Evolutionary conservation across 1,284 basidiomycete species (phyloP).

Genomic region (Gomphus bonarii): DNA sequence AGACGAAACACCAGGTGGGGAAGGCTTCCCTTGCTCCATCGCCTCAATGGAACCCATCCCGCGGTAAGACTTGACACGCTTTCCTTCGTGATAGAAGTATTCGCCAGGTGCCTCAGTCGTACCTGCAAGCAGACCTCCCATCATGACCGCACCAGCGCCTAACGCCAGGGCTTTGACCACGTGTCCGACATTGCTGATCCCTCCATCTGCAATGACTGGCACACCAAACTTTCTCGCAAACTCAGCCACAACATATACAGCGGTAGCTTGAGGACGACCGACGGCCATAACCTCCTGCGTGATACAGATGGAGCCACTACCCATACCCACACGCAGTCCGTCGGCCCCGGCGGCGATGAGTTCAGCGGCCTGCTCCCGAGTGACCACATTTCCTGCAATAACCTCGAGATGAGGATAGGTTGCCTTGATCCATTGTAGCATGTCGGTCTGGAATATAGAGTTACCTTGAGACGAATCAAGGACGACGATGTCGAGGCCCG

Average conservation of each 20-base stretch:
- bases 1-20: slow-evolving; percentile 16
- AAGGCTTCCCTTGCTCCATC: slow-evolving; percentile 78
- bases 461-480: slow-evolving; percentile 98
- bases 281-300: slow-evolving; percentile 99
- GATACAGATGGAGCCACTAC: slow-evolving; percentile 97
- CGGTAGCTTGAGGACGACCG: slow-evolving; percentile 94
- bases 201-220: slow-evolving; percentile 97
- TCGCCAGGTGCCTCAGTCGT: slow-evolving; percentile 97
- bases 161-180: slow-evolving; percentile 95
- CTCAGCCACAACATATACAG: slow-evolving; percentile 91
- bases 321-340: slow-evolving; percentile 93
- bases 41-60: slow-evolving; percentile 98
- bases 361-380: slow-evolving; percentile 91
- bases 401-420: slow-evolving; percentile 82
- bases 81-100: slow-evolving; percentile 98
- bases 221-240: slow-evolving; percentile 92
- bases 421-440: slow-evolving; percentile 90
- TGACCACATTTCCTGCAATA: slow-evolving; percentile 96
- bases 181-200: slow-evolving; percentile 93
- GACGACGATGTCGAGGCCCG: slow-evolving; percentile 91
- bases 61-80: slow-evolving; percentile 97
- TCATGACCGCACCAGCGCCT: slow-evolving; percentile 96
- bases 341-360: slow-evolving; percentile 95
- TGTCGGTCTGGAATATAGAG: slow-evolving; percentile 89
- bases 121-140: slow-evolving; percentile 94